A percentile compares a stretch with the other conserved stretches of the same genome.
Conservation (phyloP, 163 green algal genomes). For the Scenedesmus sp. region DNA sequence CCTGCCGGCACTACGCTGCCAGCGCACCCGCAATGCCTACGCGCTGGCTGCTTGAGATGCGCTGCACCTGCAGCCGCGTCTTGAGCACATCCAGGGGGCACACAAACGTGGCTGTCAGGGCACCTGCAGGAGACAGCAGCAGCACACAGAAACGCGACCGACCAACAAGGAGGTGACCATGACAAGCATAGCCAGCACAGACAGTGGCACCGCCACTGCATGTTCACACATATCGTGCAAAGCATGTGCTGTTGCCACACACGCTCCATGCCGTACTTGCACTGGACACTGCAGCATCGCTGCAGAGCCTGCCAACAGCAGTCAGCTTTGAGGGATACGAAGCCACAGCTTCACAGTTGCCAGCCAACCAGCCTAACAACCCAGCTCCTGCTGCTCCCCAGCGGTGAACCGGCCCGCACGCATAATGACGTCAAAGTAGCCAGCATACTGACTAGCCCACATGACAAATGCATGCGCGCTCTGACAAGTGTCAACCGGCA, state of each 20-base stretch:
- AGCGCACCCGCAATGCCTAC: slow-evolving; percentile 55
- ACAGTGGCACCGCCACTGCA: too few species aligned
- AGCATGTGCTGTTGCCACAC: too few species aligned
- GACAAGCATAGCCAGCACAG: too few species aligned
- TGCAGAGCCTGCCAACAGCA: too few species aligned
- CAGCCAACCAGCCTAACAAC: not conserved
- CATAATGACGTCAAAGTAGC: not conserved
- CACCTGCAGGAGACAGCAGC: slow-evolving; percentile 70
- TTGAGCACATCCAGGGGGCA: slow-evolving; percentile 96
- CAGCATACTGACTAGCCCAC: too few species aligned
- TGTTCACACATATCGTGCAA: too few species aligned
- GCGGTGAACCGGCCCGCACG: not conserved
- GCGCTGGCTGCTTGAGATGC: slow-evolving; percentile 54
- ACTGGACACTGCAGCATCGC: too few species aligned
- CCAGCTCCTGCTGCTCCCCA: not conserved
- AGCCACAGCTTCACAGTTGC: not conserved
- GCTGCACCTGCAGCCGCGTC: slow-evolving; percentile 92
- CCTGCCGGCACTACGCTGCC: not conserved
- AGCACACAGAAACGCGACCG: not conserved
- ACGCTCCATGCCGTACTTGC: too few species aligned
- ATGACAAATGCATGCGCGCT: not conserved
- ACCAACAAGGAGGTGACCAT: not conserved
- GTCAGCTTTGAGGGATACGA: not conserved
- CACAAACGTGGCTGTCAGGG: slow-evolving; percentile 93
- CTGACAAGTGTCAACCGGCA: not conserved